phyloP scores from a whole-genome alignment of 768 basidiomycete species.

The Termitomyces sp. region DNA sequence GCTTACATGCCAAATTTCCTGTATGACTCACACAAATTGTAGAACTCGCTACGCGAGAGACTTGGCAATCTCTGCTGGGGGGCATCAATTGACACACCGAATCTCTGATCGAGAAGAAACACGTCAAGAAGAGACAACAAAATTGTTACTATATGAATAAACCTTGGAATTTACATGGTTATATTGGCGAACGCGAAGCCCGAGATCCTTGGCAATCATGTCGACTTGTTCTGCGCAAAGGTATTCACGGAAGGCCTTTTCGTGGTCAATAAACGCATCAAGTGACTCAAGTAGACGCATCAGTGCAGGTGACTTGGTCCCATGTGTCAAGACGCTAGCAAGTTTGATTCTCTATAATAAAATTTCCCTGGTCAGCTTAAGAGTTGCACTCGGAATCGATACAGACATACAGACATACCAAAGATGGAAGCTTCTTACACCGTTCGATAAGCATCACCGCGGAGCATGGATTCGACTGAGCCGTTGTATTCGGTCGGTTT shows the following conservation, averaged over 20 bases:
- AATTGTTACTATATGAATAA: neutral
- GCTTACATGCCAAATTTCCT: neutral
- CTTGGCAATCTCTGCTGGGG: slow-evolving; percentile 30
- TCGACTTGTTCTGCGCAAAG: slow-evolving; percentile 24
- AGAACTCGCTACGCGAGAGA: slow-evolving; percentile 35
- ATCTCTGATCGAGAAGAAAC: slow-evolving; percentile 24
- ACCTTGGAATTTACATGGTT: slow-evolving; percentile 36
- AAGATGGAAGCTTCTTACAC: slow-evolving; percentile 25
- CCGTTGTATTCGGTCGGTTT: slow-evolving; percentile 27
- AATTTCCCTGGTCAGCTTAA: neutral
- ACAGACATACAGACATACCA: slow-evolving; percentile 18
- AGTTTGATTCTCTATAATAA: slow-evolving; percentile 23
- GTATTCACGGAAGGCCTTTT: slow-evolving; percentile 31
- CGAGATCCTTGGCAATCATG: slow-evolving; percentile 20
- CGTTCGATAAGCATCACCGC: slow-evolving; percentile 33
- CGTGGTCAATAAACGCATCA: slow-evolving; percentile 40
- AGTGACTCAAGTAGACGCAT: slow-evolving; percentile 33
- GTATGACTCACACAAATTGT: slow-evolving; percentile 32
- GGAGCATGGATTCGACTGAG: slow-evolving; percentile 30
- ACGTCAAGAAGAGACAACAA: neutral
- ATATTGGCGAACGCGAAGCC: slow-evolving; percentile 25
- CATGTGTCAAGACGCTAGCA: slow-evolving; percentile 25
- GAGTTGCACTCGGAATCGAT: neutral
- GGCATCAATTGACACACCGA: slow-evolving; percentile 29
- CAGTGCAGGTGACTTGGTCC: slow-evolving; percentile 31